Evolutionary conservation across 2,329 filamentous ascomycete genomes (phyloP).

Genomic region (Nothopassalora personata): DNA sequence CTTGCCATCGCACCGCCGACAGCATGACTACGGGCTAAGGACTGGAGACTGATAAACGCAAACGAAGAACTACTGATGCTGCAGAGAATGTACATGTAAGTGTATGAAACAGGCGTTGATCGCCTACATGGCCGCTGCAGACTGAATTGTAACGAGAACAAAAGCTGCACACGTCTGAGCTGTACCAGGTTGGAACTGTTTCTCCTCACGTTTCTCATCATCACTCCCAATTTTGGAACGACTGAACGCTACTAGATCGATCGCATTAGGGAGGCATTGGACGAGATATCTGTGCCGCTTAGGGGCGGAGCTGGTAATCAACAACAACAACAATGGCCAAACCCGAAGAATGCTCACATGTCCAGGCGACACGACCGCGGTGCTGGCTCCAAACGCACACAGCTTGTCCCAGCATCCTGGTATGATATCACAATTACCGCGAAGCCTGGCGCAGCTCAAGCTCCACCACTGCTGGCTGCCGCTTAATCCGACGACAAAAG

Average conservation of each 20-base stretch:
- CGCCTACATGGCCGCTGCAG: neutral
- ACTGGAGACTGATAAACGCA: neutral
- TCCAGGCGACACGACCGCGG: neutral
- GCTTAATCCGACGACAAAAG: neutral
- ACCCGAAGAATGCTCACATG: neutral
- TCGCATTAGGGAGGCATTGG: neutral
- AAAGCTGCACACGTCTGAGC: neutral
- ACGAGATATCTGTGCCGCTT: neutral
- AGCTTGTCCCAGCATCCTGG: neutral
- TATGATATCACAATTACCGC: conserved; percentile 13
- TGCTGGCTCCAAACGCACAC: neutral
- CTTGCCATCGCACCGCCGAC: conserved; percentile 3
- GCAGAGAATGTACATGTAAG: neutral
- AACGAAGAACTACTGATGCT: neutral
- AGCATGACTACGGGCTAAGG: neutral
- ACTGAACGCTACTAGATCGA: neutral
- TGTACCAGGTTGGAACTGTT: neutral
- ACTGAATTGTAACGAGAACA: neutral
- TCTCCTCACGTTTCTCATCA: neutral
- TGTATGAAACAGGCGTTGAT: neutral
- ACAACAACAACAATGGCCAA: neutral
- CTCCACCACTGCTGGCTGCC: neutral
- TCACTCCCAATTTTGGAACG: neutral
- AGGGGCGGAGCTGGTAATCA: neutral
- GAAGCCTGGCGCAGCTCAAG: conserved; percentile 6